Percentiles rank a stretch among this genome's conserved stretches.
Conservation (phyloP, 1,284 basidiomycete species). For the Ceratobasidium sp. region DNA sequence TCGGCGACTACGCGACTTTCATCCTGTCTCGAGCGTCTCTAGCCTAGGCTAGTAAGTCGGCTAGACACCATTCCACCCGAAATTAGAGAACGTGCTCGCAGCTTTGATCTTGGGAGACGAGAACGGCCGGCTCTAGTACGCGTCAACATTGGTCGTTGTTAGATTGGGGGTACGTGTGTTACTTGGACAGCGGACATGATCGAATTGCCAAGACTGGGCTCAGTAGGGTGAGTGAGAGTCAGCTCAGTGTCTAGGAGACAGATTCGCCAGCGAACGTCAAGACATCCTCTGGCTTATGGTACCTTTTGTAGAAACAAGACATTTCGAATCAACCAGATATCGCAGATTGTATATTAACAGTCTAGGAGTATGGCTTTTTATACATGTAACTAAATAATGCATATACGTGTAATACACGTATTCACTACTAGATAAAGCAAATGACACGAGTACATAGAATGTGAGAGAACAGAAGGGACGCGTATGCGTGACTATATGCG, state of each 20-base stretch:
- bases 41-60: conserved; percentile 89
- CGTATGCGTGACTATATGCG: too few relatives aligned
- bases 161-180: conserved; percentile 93
- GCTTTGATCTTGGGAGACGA: too few relatives aligned
- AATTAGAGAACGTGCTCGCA: conserved; percentile 90
- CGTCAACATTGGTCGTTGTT: conserved; percentile 87
- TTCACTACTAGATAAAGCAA: too few relatives aligned
- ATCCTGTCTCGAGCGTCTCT: conserved; percentile 81
- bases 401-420: too few relatives aligned
- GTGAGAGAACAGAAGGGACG: too few relatives aligned
- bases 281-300: conserved; percentile 87
- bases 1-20: conserved; percentile 87
- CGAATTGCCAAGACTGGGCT: conserved; percentile 95
- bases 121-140: conserved; percentile 89
- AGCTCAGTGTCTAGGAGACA: conserved; percentile 90
- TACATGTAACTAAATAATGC: too few relatives aligned
- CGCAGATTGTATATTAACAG: too few relatives aligned
- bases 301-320: too few relatives aligned
- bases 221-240: conserved; percentile 93
- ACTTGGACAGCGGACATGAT: conserved; percentile 90
- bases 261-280: conserved; percentile 79
- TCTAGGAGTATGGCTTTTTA: too few relatives aligned
- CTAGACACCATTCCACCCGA: conserved; percentile 94
- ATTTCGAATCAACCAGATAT: too few relatives aligned
- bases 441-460: too few relatives aligned